Evolutionary conservation across 2,329 filamentous ascomycete species (phyloP), one percentile per base, ranked within the genome.

Genomic region (Diplodia corticola): DNA sequence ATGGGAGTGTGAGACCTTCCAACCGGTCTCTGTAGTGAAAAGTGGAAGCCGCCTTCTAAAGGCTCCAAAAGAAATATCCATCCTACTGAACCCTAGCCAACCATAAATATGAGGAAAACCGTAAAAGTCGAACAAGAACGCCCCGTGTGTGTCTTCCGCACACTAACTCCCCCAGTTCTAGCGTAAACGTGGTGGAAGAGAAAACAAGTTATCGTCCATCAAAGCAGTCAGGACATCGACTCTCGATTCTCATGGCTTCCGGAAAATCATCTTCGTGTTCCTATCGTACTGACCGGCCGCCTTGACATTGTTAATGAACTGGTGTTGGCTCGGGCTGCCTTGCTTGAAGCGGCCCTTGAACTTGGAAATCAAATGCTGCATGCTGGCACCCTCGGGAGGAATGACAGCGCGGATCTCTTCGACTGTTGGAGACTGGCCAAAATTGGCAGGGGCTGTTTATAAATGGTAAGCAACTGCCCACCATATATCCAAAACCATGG

Each of bases 381-480:
- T 80, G 26, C 72, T 75, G 70, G 82, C 81, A 61, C 82, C 82
- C 53, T 78, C 73, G 0, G 75, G 65, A 2, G 82, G 81, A 49
- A 84, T 78, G 0, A 78, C 77, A 5, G 78, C 76, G 30, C 78
- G 77, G 59, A 84, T 79, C 68, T 83, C 80, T 28, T 76, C 77
- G 3, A 80, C 75, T 1, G 80, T 79, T 0, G 81, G 81, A 24
- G 82, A 73, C 30, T 71, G 69, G 5, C 68, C 69, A 51, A 59
- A 40, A 60, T 61, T 37, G 22, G 35, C 30, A 46, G 44, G 22
- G 17, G 48, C 44, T 35, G 66, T 50, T 54, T 26, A 22, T 53
- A n/a, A 26, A 30, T 35, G 26, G 20, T 50, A 17, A 54, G 65
- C 48, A 33, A 22, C 35, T 35, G 44, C 20, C 15, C 40, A 7